Evolutionary conservation across 306 rosid genomes (phyloP), one percentile per base, ranked within the genome.

Genomic region (Acacia confusa): DNA sequence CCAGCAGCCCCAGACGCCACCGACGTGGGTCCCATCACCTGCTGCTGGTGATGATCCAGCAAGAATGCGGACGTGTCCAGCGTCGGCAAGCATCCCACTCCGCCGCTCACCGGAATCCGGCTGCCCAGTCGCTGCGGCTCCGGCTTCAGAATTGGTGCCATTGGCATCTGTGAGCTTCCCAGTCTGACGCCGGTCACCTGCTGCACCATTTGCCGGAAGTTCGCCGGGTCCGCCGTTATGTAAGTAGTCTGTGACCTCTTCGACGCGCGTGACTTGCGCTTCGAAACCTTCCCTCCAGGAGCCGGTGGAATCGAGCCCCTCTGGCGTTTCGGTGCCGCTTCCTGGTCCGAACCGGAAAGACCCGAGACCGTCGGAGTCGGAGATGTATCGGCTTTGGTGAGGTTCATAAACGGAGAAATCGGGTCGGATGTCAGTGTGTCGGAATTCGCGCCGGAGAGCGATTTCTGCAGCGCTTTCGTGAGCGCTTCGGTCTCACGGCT

Each of bases 61-160:
- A 95, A 65, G 67, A 86, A 86, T 6, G 97, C 97, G 1, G 99
- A 95, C n/a, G 99, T 95, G 73, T 95, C 99, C 0, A 95, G 93
- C 24, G 99, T 95, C 57, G 99, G 98, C 38, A 93, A 65, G 82
- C 87, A 88, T 1, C 87, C 82, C 19, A 70, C 75, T 2, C 75
- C 78, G 0, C 78, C 71, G 4, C 73, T 75, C 0, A 60, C 76
- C 3, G 78, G 75, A 9, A 71, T 20, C 70, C 89, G 83, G 11
- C 22, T 32, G 0, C 70, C 34, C 63, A 43, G 76, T 6, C 98
- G 86, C 63, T 88, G 94, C 0, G 99, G 96, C 81, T 93, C 99
- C 25, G 99, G 99, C 83, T 93, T 92, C 72, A 93, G 22, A 24
- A 93, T 70, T 69, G 92, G 90, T 13, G 85, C 82, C 86, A 87